phyloP scores from a whole-genome alignment of 169 alveolate genomes.

The Amoebophrya sp. region DNA sequence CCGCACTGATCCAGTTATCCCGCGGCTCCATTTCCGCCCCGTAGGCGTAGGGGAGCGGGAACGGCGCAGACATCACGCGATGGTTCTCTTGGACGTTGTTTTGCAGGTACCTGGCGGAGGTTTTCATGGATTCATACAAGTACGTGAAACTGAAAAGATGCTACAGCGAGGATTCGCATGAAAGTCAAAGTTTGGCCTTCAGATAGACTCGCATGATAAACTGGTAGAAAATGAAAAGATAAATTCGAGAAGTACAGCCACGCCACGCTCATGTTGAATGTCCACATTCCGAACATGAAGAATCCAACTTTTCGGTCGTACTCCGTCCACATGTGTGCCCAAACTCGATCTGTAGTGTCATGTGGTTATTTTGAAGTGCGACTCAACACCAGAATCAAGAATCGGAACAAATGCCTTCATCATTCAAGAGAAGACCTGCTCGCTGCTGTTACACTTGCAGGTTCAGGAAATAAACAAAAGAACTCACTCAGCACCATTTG shows the following conservation, averaged over 20 bases:
- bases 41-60: neutral
- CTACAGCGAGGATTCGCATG: neutral
- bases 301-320: neutral
- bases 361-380: too few species aligned
- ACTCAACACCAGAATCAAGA: too few species aligned
- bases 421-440: too few species aligned
- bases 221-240: neutral
- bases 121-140: neutral
- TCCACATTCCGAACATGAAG: neutral
- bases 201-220: neutral
- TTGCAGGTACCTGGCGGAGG: neutral
- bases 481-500: neutral
- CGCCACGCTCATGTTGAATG: neutral
- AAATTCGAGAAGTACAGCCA: neutral
- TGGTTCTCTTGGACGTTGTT: neutral
- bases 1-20: neutral
- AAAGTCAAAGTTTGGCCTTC: too few species aligned
- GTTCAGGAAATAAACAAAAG: too few species aligned
- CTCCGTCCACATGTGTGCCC: neutral
- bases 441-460: too few species aligned
- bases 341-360: neutral
- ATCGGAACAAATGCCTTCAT: too few species aligned
- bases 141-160: neutral
- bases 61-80: neutral
- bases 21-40: neutral